Evolutionary conservation across 1,284 basidiomycete genomes (phyloP).

Genomic region (Takashimella tepidaria): DNA sequence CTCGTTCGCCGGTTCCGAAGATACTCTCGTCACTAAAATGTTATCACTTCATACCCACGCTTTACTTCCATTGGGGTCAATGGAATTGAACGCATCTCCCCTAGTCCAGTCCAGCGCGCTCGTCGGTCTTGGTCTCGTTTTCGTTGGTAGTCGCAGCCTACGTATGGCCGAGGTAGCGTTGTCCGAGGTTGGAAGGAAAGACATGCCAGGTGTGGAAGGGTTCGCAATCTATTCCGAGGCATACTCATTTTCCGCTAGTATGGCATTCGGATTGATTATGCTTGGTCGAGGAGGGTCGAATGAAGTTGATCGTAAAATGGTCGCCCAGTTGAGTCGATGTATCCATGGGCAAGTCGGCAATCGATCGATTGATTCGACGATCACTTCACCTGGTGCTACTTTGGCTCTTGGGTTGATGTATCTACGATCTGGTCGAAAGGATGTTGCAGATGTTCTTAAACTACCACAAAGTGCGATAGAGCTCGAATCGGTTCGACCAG

Average conservation of each 20-base stretch:
- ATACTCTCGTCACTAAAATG: constrained; percentile 81
- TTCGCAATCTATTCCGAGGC: constrained; percentile 83
- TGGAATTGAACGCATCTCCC: constrained; percentile 83
- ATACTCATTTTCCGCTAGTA: constrained; percentile 81
- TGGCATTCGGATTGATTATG: constrained; percentile 94
- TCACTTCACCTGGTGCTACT: constrained; percentile 85
- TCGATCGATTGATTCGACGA: constrained; percentile 66
- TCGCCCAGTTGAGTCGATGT: constrained; percentile 62
- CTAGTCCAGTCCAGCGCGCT: constrained; percentile 87
- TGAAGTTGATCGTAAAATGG: constrained; percentile 62
- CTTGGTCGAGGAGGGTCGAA: constrained; percentile 70
- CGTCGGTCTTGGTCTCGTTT: constrained; percentile 81
- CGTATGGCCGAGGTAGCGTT: constrained; percentile 90
- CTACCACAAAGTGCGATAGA: constrained; percentile 74
- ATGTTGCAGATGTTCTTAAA: constrained; percentile 75
- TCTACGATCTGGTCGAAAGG: constrained; percentile 72
- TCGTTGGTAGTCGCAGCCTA: constrained; percentile 79
- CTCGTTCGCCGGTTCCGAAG: constrained; percentile 82
- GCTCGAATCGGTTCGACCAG: constrained; percentile 80
- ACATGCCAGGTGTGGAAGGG: constrained; percentile 71
- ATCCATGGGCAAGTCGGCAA: constrained; percentile 60
- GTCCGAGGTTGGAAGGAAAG: constrained; percentile 70
- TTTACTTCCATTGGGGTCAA: constrained; percentile 75
- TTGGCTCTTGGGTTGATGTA: constrained; percentile 91
- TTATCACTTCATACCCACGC: constrained; percentile 90